These are phyloP conservation scores for Diaporthe aspalathi DNA, from an alignment of 2,329 filamentous ascomycete species.

Conservation along the genomic window DNA sequence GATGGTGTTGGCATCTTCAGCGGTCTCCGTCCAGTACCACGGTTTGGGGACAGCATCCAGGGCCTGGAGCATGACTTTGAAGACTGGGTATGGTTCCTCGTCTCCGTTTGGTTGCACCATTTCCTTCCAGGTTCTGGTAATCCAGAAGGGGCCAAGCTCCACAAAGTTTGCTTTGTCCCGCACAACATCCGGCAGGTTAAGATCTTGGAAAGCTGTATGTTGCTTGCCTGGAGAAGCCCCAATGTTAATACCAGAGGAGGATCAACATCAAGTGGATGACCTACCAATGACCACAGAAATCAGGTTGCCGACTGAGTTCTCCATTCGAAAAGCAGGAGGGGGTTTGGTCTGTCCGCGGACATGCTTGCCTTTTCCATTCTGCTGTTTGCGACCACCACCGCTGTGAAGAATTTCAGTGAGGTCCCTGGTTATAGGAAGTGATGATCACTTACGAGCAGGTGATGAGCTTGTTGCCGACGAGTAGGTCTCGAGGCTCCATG, in stretches of 20 bases:
- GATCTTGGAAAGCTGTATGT: constrained; percentile 51
- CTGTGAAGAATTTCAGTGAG: constrained; percentile 45
- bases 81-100: constrained; percentile 42
- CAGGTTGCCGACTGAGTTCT: constrained; percentile 49
- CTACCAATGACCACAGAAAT: constrained; percentile 67
- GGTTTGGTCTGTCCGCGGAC: not conserved
- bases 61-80: constrained; percentile 75
- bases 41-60: constrained; percentile 56
- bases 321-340: not conserved
- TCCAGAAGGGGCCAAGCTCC: constrained; percentile 75
- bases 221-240: constrained; percentile 55
- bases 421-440: not conserved
- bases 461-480: constrained; percentile 72
- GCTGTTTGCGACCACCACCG: constrained; percentile 61
- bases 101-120: constrained; percentile 48
- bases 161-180: constrained; percentile 66
- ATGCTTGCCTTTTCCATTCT: not conserved
- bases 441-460: constrained; percentile 64
- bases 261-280: constrained; percentile 30
- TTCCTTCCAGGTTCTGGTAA: constrained; percentile 77
- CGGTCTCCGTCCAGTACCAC: constrained; percentile 67
- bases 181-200: constrained; percentile 57
- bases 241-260: constrained; percentile 32
- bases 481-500: constrained; percentile 64
- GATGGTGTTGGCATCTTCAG: constrained; percentile 17